These are phyloP conservation scores for Carex cristatella DNA, from an alignment of 176 grass and related monocot genomes.

Conservation along the genomic window DNA sequence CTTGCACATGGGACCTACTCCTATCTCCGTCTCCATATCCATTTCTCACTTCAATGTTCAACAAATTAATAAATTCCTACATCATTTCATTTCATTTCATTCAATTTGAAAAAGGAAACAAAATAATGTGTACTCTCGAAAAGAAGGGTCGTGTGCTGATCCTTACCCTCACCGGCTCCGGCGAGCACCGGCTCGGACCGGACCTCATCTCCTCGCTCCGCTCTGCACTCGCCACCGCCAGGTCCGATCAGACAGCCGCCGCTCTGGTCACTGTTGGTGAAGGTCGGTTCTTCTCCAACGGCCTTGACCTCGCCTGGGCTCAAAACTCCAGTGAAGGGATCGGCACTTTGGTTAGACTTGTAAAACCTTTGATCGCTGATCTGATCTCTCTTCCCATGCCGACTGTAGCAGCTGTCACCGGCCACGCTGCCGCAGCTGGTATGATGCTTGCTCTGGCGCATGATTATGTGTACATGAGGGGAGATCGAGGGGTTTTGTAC, in stretches of 20 bases:
- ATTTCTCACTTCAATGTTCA: neutral
- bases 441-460: slow-evolving; percentile 63
- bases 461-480: slow-evolving; percentile 81
- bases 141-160: slow-evolving; percentile 76
- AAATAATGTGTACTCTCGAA: slow-evolving; percentile 65
- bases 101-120: neutral
- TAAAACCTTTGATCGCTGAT: slow-evolving; percentile 48
- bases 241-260: slow-evolving; percentile 13
- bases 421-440: slow-evolving; percentile 61
- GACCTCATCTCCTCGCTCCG: slow-evolving; percentile 50
- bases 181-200: slow-evolving; percentile 57
- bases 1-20: no score
- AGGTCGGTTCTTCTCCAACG: slow-evolving; percentile 96
- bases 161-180: slow-evolving; percentile 82
- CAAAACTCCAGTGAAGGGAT: slow-evolving; percentile 30
- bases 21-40: no score
- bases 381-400: slow-evolving; percentile 78
- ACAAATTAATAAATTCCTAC: neutral
- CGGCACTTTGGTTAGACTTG: slow-evolving; percentile 30
- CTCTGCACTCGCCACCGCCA: slow-evolving; percentile 32
- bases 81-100: neutral
- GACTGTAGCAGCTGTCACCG: slow-evolving; percentile 76
- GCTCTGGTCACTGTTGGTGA: slow-evolving; percentile 71
- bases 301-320: slow-evolving; percentile 65
- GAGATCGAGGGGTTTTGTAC: slow-evolving; percentile 80